Evolutionary conservation across 345 rosid species (phyloP).

Genomic region (Gossypium mustelinum): DNA sequence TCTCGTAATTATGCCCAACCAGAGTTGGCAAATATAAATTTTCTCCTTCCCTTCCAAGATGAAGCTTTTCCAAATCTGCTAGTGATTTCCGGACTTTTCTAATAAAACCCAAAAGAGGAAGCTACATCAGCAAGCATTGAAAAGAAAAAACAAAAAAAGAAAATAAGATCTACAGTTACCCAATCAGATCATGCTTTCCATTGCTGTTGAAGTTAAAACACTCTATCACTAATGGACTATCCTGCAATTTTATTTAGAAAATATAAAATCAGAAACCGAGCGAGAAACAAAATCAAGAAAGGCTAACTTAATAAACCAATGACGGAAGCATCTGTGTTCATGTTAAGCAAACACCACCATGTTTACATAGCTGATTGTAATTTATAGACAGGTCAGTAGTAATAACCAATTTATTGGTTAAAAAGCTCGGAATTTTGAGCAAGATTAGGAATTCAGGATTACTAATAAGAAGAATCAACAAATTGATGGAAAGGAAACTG

Average conservation of each 20-base stretch:
- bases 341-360: background rate
- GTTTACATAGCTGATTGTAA: background rate
- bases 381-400: background rate
- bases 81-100: conserved; percentile 79
- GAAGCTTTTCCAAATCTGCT: conserved; percentile 66
- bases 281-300: background rate
- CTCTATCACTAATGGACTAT: conserved; percentile 19
- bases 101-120: conserved; percentile 23
- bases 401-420: background rate
- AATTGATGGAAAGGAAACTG: background rate
- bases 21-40: conserved; percentile 49
- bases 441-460: background rate
- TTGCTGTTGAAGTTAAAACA: conserved; percentile 38
- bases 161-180: conserved; percentile 35
- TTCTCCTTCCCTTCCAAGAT: conserved; percentile 45
- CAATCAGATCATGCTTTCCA: conserved; percentile 67
- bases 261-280: conserved; percentile 2
- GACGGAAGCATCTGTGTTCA: background rate
- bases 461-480: background rate
- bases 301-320: background rate
- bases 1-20: conserved; percentile 55
- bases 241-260: conserved; percentile 36
- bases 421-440: background rate
- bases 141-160: conserved; percentile 11
- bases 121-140: conserved; percentile 14